phyloP scores from a whole-genome alignment of 305 asterid species.

The Fraxinus sp. region DNA sequence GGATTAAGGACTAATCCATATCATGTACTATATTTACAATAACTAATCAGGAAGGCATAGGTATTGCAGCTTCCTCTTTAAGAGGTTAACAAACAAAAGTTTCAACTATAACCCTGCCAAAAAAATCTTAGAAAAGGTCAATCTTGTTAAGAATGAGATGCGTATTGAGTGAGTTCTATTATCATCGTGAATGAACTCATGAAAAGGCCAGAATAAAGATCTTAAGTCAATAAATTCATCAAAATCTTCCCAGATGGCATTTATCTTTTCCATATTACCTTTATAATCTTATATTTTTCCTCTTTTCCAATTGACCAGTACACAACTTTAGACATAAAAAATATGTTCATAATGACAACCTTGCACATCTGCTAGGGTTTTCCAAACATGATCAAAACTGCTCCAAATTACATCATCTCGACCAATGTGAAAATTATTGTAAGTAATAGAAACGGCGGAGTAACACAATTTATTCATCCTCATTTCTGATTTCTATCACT shows the following conservation, averaged over 20 bases:
- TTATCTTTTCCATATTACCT: neutral
- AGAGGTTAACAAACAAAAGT: neutral
- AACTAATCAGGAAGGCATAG: neutral
- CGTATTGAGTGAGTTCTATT: neutral
- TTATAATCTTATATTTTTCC: neutral
- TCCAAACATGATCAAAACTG: neutral
- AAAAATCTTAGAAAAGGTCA: neutral
- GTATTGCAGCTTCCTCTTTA: neutral
- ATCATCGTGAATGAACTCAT: neutral
- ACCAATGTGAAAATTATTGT: neutral
- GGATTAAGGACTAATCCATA: neutral
- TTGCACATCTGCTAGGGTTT: neutral
- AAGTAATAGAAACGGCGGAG: neutral
- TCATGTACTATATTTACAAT: neutral
- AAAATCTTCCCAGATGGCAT: neutral
- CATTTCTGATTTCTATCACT: neutral
- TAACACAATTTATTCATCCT: neutral
- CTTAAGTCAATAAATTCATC: neutral
- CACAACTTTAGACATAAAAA: neutral
- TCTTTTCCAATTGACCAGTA: neutral
- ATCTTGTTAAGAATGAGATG: neutral
- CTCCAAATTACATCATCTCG: neutral
- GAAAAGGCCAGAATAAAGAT: neutral
- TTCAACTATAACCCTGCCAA: neutral
- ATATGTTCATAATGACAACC: neutral